Evolutionary conservation across 768 basidiomycete genomes (phyloP).

Genomic region (Cystobasidium tubakii): DNA sequence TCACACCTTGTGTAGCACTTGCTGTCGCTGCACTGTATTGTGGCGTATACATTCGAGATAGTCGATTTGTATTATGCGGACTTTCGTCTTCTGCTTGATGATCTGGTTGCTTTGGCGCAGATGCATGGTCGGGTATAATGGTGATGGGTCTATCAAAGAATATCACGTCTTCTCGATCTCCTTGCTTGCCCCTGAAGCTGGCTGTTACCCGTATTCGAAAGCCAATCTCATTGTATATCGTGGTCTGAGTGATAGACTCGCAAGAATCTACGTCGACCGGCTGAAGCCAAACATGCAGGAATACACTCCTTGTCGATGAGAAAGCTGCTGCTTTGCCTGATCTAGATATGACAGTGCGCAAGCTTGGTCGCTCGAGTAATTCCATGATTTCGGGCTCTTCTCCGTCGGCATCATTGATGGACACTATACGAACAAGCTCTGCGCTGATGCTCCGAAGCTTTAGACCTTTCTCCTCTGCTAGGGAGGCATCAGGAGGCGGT

Average conservation of each 20-base stretch:
- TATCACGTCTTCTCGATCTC: constrained; percentile 31
- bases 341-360: constrained; percentile 56
- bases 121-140: constrained; percentile 32
- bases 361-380: background rate
- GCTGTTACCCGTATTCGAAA: constrained; percentile 63
- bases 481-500: constrained; percentile 64
- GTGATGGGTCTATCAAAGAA: constrained; percentile 17
- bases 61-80: background rate
- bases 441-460: constrained; percentile 72
- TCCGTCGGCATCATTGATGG: background rate
- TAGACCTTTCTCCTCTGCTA: constrained; percentile 65
- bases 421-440: constrained; percentile 63
- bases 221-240: constrained; percentile 72
- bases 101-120: background rate
- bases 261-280: constrained; percentile 43
- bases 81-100: background rate
- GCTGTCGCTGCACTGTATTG: background rate
- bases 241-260: constrained; percentile 59
- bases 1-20: background rate
- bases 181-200: constrained; percentile 11
- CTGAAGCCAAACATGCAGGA: constrained; percentile 73
- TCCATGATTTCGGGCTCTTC: background rate
- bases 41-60: background rate
- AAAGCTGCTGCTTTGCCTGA: constrained; percentile 91
- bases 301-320: constrained; percentile 67